A percentile compares a stretch with the other conserved stretches of the same genome.
phyloP scores from a whole-genome alignment of 2,329 filamentous ascomycete species.

The Colletotrichum navitas region DNA sequence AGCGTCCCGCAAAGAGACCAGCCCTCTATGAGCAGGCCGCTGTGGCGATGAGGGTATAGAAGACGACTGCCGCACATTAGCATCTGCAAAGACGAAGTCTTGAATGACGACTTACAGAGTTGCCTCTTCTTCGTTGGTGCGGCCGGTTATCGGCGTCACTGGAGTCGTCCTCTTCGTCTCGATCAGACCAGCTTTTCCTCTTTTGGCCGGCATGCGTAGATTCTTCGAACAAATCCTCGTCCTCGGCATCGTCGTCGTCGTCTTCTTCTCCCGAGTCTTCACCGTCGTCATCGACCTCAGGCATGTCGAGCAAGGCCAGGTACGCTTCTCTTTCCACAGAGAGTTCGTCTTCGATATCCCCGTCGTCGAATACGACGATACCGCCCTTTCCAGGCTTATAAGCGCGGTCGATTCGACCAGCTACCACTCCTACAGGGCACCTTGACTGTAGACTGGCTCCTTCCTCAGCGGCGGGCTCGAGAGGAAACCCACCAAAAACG shows the following conservation, averaged over 20 bases:
- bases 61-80: conserved; percentile 64
- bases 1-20: conserved; percentile 67
- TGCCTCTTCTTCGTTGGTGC: conserved; percentile 84
- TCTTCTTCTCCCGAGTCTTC: conserved; percentile 71
- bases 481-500: conserved; percentile 82
- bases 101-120: conserved; percentile 73
- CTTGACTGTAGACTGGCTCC: conserved; percentile 62
- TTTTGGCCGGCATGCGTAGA: conserved; percentile 70
- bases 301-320: conserved; percentile 89
- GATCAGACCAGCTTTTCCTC: conserved; percentile 82
- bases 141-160: conserved; percentile 83
- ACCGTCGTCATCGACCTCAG: conserved; percentile 82
- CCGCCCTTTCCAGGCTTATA: conserved; percentile 87
- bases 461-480: conserved; percentile 64
- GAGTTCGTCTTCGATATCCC: conserved; percentile 90
- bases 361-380: conserved; percentile 94
- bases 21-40: conserved; percentile 70
- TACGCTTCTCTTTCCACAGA: conserved; percentile 83
- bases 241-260: conserved; percentile 65
- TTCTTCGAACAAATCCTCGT: conserved; percentile 57
- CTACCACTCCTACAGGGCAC: conserved; percentile 75
- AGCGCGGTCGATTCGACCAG: conserved; percentile 76
- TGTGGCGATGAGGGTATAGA: conserved; percentile 75
- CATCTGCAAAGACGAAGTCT: background rate
- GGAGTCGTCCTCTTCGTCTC: conserved; percentile 73